Base-by-base conservation (phyloP, 1,284 basidiomycete genomes). In the Phylloporus sp. region DNA sequence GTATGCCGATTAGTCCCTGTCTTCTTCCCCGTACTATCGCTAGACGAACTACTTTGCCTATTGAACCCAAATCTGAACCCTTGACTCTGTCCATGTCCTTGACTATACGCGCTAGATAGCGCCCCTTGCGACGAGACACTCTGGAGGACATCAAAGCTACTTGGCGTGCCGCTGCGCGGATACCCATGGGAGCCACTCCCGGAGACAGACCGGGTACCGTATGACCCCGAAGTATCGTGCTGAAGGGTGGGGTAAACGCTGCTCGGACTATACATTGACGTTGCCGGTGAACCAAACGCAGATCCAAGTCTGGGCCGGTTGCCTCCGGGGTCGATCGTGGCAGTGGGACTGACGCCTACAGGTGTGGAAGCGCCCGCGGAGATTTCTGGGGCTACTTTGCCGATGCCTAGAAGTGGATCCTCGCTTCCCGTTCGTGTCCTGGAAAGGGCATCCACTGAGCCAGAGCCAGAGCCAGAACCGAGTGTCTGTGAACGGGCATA, bases 111-210 rank as follows among this genome's bases (percentile, higher is more conserved):
- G 42, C 64, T 75, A 17, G 72, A 74, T 20, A 77, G 32, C 32
- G 66, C 74, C 7, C 75, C 74, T 15, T 76, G 74, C 1, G 75
- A 74, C 8, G 73, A 75, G 28, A 76, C 73, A 15, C 75, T 77
- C 47, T 71, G 47, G 18, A 77, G 61, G 24, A 63, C 58, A 29
- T 76, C 70, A 18, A 74, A 67, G 56, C 69, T 73, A 22, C 61
- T 75, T n/a, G 71, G 68, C 4, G 72, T 66, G 28, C 53, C 65
- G 32, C 72, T 75, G 24, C 72, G 67, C 8, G 74, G 32, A 58
- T 73, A 70, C 17, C 67, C 69, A 52, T 69, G 66, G 13, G 72
- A 75, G 6, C 69, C 72, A 32, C 70, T 73, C 5, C 72, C 65
- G 39, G 72, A 75, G 37, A 28, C 44, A 26, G 67, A 68, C 32